Conservation (phyloP, 306 rosid genomes). For the Cercis canadensis region DNA sequence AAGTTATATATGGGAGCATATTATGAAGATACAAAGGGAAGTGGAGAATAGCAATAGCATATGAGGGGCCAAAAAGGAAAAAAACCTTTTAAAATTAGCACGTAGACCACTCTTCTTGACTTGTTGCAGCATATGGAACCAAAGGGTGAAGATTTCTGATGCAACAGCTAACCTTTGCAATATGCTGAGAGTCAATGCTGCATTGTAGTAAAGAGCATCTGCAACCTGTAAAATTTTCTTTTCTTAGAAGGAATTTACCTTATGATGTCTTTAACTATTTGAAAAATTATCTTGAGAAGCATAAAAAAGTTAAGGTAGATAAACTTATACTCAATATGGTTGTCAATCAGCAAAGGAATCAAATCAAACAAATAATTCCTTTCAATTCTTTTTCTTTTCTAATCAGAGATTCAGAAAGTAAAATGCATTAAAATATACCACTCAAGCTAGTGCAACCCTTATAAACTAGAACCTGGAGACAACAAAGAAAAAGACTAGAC, state of each 20-base stretch:
- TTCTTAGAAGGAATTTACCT: constrained; percentile 24
- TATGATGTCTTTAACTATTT: constrained; percentile 11
- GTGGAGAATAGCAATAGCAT: not conserved
- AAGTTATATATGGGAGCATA: not conserved
- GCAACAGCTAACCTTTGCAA: constrained; percentile 85
- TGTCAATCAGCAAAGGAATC: constrained; percentile 13
- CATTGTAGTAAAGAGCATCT: constrained; percentile 90
- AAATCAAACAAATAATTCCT: not conserved
- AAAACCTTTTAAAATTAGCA: constrained; percentile 80
- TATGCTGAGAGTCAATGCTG: constrained; percentile 73
- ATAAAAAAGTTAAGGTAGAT: constrained; percentile 19
- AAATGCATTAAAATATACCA: constrained; percentile 15
- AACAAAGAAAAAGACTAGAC: too few relatives aligned
- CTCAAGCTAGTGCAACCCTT: not conserved
- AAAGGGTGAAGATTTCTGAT: constrained; percentile 79
- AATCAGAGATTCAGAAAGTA: not conserved
- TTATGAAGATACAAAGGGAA: not conserved
- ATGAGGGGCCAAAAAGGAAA: constrained; percentile 13
- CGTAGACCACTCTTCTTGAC: constrained; percentile 79
- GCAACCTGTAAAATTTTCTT: constrained; percentile 63
- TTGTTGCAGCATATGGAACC: constrained; percentile 92
- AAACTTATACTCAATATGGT: not conserved
- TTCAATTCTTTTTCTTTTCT: not conserved
- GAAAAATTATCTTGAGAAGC: constrained; percentile 22
- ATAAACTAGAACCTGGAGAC: too few relatives aligned